A percentile compares a stretch with the other conserved stretches of the same genome.
These are phyloP conservation scores for Leccinum uliginosum DNA, from an alignment of 768 basidiomycete species.

Conservation along the genomic window DNA sequence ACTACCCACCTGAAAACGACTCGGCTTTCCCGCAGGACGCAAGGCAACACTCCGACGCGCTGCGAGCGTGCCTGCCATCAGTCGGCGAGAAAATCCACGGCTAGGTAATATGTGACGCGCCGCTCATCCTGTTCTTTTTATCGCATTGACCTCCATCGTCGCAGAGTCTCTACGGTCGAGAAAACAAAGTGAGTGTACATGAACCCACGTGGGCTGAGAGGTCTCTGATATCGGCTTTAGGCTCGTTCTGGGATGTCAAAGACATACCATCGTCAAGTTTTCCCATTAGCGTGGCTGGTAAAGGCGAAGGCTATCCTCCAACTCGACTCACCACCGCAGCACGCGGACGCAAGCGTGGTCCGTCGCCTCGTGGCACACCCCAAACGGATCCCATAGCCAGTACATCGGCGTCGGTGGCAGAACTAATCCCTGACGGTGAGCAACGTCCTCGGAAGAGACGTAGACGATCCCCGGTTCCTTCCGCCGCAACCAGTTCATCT, in stretches of 20 bases:
- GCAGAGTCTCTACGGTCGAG: slow-evolving; percentile 14
- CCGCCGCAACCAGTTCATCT: slow-evolving; percentile 9
- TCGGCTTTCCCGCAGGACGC: slow-evolving; percentile 10
- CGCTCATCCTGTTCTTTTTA: background rate
- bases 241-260: slow-evolving; percentile 5
- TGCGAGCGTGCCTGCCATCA: slow-evolving; percentile 14
- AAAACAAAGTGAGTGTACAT: slow-evolving; percentile 15
- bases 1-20: slow-evolving; percentile 5
- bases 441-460: slow-evolving; percentile 19
- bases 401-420: background rate
- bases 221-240: slow-evolving; percentile 7
- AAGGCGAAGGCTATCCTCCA: slow-evolving; percentile 1
- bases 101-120: slow-evolving; percentile 11
- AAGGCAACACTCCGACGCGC: slow-evolving; percentile 8
- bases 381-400: background rate
- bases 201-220: background rate
- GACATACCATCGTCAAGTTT: slow-evolving; percentile 4
- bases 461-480: slow-evolving; percentile 20
- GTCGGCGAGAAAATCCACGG: slow-evolving; percentile 7
- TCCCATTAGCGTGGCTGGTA: slow-evolving; percentile 10
- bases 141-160: slow-evolving; percentile 9
- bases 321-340: slow-evolving; percentile 7
- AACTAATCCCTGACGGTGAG: background rate
- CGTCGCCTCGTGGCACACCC: background rate
- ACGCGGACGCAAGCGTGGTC: slow-evolving; percentile 18